phyloP scores from a whole-genome alignment of 2,329 filamentous ascomycete species.

The Aureobasidium sp. region DNA sequence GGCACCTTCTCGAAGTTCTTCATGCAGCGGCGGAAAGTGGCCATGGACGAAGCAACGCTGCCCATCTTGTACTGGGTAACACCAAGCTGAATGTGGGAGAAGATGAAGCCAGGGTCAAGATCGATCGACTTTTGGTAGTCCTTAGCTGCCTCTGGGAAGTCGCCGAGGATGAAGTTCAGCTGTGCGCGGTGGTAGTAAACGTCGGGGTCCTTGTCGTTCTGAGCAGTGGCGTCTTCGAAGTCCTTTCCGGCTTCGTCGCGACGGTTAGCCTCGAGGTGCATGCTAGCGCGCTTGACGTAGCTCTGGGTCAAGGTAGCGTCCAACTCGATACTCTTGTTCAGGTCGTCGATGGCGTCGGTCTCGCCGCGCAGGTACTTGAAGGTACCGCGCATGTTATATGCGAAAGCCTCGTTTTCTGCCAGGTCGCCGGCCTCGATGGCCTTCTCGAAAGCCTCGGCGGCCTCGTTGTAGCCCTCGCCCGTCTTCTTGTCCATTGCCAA shows the following conservation, averaged over 20 bases:
- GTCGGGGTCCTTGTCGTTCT: constrained; percentile 84
- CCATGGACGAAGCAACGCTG: constrained; percentile 94
- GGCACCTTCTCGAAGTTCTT: constrained; percentile 97
- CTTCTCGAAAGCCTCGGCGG: constrained; percentile 75
- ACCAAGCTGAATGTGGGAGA: constrained; percentile 97
- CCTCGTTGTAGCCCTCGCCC: constrained; percentile 83
- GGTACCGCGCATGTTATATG: constrained; percentile 93
- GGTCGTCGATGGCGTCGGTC: constrained; percentile 68
- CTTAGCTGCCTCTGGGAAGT: constrained; percentile 87
- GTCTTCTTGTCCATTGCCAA: constrained; percentile 77
- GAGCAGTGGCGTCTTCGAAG: constrained; percentile 74
- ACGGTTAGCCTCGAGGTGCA: constrained; percentile 86
- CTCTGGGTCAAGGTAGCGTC: constrained; percentile 85
- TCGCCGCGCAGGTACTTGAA: constrained; percentile 90
- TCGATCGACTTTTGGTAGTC: constrained; percentile 99
- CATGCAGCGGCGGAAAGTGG: constrained; percentile 91
- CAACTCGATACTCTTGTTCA: constrained; percentile 88
- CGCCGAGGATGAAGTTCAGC: constrained; percentile 92
- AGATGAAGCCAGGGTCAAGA: constrained; percentile 91
- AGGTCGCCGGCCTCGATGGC: constrained; percentile 75
- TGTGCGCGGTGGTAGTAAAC: constrained; percentile 99
- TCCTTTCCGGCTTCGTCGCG: constrained; percentile 80
- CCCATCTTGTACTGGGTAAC: constrained; percentile 99
- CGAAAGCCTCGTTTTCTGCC: constrained; percentile 75
- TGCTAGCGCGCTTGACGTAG: constrained; percentile 97